Evolutionary conservation across 257 asterid species (phyloP), one percentile per base, ranked within the genome.

Genomic region (Capsicum baccatum): DNA sequence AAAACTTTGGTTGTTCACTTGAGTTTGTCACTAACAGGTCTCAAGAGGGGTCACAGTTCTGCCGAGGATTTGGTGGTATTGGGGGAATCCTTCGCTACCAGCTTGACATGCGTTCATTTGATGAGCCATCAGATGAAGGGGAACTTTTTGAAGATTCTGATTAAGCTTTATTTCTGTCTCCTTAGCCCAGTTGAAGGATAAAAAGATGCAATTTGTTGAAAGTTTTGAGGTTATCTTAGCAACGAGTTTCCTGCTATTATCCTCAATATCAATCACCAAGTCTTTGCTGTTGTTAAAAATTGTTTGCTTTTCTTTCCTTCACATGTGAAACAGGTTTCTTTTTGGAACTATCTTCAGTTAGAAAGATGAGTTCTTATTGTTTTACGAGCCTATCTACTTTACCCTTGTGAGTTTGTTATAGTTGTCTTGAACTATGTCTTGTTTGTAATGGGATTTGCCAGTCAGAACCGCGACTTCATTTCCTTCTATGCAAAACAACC

Each of bases 31-130:
- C 90, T 8, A 89, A 89, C 71, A 87, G 87, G 56, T 89, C 92
- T 19, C 92, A 89, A 80, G 90, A 89, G 83, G 90, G 92, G 66
- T 87, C 92, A 56, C 92, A 89, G 80, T 89, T 89, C 44, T 89
- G 90, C 83, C 82, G 92, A 83, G 92, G 92, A 50, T 89, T 89
- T 86, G 92, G 91, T 64, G 92, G 92, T 70, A 89, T 89, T 85
- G 92, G 92, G 59, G 92, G 92, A 35, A 82, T 89, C 58, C 89
- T 89, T 83, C 89, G 92, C 13, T 87, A 89, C 88, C 92, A 89
- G 85, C 88, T 87, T 86, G 92, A 89, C 79, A 83, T 89, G 89
- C 90, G 90, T 17, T 62, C 88, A 11, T 89, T 89, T 73, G 92
- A 89, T 84, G 92, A 89, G 83, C 90, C 89, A 64, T 89, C 90